Base-by-base conservation (phyloP, 2,329 filamentous ascomycete genomes). In the Hypomyces perniciosus region DNA sequence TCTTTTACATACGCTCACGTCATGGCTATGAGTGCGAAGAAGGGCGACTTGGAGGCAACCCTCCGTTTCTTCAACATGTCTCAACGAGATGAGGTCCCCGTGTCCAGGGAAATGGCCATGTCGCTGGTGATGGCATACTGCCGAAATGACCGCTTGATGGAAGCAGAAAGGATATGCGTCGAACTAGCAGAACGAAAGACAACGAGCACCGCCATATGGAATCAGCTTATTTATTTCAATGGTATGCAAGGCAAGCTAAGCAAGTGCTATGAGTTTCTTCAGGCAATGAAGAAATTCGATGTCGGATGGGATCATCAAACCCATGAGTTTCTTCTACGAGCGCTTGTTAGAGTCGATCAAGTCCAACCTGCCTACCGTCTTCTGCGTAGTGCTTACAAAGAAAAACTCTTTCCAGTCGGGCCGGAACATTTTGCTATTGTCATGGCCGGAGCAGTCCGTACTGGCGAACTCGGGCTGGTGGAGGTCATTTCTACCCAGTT, bases 31-130 rank as follows among this genome's bases (percentile, higher is more conserved):
- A 81, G 81, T 46, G 84, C 84, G 12, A 75, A 75, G 10, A 78
- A 81, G 57, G 90, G 91, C 26, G 90, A 96, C 62, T 68, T 91
- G 2, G 79, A 85, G 26, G 79, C 79, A 47, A 83, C 87, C 1
- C 72, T 85, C 27, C 75, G 83, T 26, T 67, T 95, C 12, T 82
- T 87, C 57, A 73, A 76, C 30, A 72, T 80, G 51, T 85, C 87
- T 10, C 77, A 81, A 53, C 62, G 76, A n/a, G 63, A 71, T 3
- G 62, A 69, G 0, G 63, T 88, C 27, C 58, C 67, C 12, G 73
- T 81, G 12, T 77, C 75, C 26, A 71, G 76, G 31, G 70, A 78
- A 27, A 83, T 91, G 70, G 68, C 84, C 8, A 75, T 83, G 55
- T 75, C 77, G 13, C 65, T 95, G 44, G 80, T 95, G 12, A 77